Base-by-base conservation (phyloP, 2,329 filamentous ascomycete species). In the Cordyceps fumosorosea region DNA sequence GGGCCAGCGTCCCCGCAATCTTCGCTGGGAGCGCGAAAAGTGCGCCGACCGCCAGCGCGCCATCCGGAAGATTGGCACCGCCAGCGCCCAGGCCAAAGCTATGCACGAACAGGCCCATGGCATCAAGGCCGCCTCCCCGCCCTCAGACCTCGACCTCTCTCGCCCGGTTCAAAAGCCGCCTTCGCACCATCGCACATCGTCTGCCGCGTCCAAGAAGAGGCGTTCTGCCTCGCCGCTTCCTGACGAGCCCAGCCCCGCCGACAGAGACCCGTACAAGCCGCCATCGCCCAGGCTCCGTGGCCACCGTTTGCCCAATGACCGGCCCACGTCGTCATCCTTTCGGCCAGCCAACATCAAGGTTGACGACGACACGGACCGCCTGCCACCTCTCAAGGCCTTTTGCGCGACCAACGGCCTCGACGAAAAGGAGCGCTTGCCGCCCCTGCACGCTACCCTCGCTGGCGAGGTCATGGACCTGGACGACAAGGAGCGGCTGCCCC, bases 1-100 rank as follows among this genome's bases (percentile, higher is more conserved):
- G 6, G 29, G 56, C 8, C 50, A 60, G 42, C 53, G 60, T 18
- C 60, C 60, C n/a, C 53, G 60, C 12, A 62, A 62, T 26, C 47
- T 62, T 16, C 60, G 60, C 18, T 62, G 60, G 60, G 60, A 56
- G 45, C 60, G 60, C 11, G 60, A 62, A 32, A 62, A 62, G 45
- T 62, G 60, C 54, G 60, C 60, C 34, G 60, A 62, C 47, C 44
- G 54, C 22, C 53, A 56, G 22, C 52, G 60, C 26, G 60, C 60
- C 24, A 55, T 56, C 5, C 52, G 60, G 18, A 62, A 62, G 54
- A 34, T 62, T 14, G 54, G 54, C 53, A 62, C 53, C 16, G 54
- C 53, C 14, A 57, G 47, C 37, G 53, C 59, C 26, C 52, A 56
- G 2, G 59, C 59, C 52, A 62, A 56, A 22, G 59, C 60, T 37